Evolutionary conservation across 805 yeast genomes (phyloP), one percentile per base, ranked within the genome.

Genomic region (Candida arabinofermentans): DNA sequence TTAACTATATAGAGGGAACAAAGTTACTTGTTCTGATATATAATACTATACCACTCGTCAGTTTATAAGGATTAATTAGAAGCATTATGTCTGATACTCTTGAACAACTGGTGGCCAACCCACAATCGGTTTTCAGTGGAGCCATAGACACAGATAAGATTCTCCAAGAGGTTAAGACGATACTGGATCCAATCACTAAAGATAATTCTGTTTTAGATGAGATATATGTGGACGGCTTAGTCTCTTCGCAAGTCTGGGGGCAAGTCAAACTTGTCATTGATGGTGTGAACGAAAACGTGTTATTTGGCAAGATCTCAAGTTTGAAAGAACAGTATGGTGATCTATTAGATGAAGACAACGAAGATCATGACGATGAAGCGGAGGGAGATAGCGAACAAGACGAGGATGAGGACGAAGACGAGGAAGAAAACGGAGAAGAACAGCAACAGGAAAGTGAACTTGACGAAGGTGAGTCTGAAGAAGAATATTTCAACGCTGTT

Each of bases 171-270:
- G 69, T 74, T 21, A 83, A 81, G 56, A 42, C 51, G 32, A 67
- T 75, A 7, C 65, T 83, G 41, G 88, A 83, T 55, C 83, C 85
- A 4, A 66, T 83, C 26, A 50, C 61, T 3, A 30, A 51, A 7
- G 44, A 48, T 12, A 62, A 64, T 40, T 76, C 93, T 1, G 83
- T 85, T 5, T 69, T 91, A 17, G 96, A 89, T 61, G 89, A 86
- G 58, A 72, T 91, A 17, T 79, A 83, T 51, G 73, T 84, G 12
- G 95, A 89, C 37, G 98, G 96, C 1, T 69, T 91, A 41, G 96
- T 86, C 60, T 81, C 96, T 19, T 75, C 83, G 30, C 98, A 91
- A 59, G 89, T 93, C 0, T 91, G 91, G 88, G 95, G 91, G 42
- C 98, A 91, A 64, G 82, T 86, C 2, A 87, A 86, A 62, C 74